Evolutionary conservation across 306 rosid species (phyloP).

Genomic region (barrel medic (Medicago truncatula)): MtrunA17r5.0-ANR NC_053045.1:17831001-17831500

Average conservation of each 20-base stretch:
- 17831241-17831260: slow-evolving; percentile 95
- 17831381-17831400: not conserved
- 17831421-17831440: slow-evolving; percentile 2
- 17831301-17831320: not conserved
- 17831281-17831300: slow-evolving; percentile 14
- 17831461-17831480: slow-evolving; percentile 86
- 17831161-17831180: slow-evolving; percentile 93
- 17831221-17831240: slow-evolving; percentile 99
- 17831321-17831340: not conserved
- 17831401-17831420: not conserved
- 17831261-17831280: slow-evolving; percentile 29
- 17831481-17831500: slow-evolving; percentile 85
- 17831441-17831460: slow-evolving; percentile 25
- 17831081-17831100: slow-evolving; percentile 83
- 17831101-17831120: slow-evolving; percentile 73
- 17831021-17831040: slow-evolving; percentile 26
- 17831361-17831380: not conserved
- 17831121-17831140: slow-evolving; percentile 82
- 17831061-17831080: slow-evolving; percentile 36
- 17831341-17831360: slow-evolving; percentile 2
- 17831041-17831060: slow-evolving; percentile 39
- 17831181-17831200: slow-evolving; percentile 97
- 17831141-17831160: slow-evolving; percentile 89
- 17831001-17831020: slow-evolving; percentile 53
- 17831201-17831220: slow-evolving; percentile 96